These are phyloP conservation scores for Amorphotheca resinae DNA, from an alignment of 495 filamentous ascomycete genomes.

Conservation along the genomic window DNA sequence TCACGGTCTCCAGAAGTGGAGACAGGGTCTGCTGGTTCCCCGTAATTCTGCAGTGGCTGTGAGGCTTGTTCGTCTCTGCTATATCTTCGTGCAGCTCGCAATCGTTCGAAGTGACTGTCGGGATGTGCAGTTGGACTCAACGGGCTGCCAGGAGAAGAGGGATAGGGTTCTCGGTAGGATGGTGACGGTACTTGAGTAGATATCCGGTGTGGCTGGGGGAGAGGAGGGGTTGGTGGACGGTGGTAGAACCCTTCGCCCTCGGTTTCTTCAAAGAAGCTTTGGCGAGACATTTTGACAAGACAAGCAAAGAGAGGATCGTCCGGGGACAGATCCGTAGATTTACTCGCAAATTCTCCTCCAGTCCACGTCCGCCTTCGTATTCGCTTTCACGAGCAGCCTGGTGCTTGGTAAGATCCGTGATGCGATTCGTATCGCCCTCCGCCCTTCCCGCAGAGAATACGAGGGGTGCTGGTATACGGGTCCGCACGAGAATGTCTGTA, in stretches of 20 bases:
- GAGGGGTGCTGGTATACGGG: too few relatives aligned
- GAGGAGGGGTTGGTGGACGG: neutral
- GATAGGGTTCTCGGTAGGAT: slow-evolving; percentile 10
- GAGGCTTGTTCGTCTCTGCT: slow-evolving; percentile 19
- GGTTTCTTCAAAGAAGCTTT: slow-evolving; percentile 14
- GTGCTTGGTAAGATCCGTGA: too few relatives aligned
- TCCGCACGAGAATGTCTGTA: too few relatives aligned
- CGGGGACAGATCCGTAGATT: too few relatives aligned
- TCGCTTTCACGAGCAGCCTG: too few relatives aligned
- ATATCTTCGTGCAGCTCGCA: slow-evolving; percentile 27
- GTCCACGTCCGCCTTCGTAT: too few relatives aligned
- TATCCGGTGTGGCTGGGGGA: slow-evolving; percentile 11
- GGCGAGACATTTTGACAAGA: slow-evolving; percentile 1
- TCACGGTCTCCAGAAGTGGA: slow-evolving; percentile 17
- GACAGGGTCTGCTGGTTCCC: slow-evolving; percentile 16
- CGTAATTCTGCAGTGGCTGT: slow-evolving; percentile 9
- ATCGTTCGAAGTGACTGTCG: slow-evolving; percentile 29
- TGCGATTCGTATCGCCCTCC: too few relatives aligned
- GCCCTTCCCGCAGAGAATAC: too few relatives aligned
- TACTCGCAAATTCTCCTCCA: too few relatives aligned
- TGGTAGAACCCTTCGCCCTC: neutral
- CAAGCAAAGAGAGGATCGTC: neutral
- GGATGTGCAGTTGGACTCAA: slow-evolving; percentile 27
- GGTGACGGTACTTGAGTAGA: neutral
- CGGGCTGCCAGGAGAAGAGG: slow-evolving; percentile 10